Evolutionary conservation across 305 asterid genomes (phyloP).

Genomic region (Stenogyne calaminthoides): DNA sequence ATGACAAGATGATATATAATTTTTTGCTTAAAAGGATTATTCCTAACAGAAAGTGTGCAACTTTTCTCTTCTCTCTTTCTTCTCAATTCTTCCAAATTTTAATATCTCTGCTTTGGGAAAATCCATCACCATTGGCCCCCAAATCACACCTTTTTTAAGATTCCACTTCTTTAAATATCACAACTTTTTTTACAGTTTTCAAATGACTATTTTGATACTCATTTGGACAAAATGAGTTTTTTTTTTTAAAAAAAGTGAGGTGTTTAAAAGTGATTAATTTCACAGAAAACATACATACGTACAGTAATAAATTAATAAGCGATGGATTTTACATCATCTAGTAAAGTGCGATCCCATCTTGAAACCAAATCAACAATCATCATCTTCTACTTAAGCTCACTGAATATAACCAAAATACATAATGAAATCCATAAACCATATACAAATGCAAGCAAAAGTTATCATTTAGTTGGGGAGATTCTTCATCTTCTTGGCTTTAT

Average conservation of each 20-base stretch:
- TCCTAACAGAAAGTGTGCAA: not conserved
- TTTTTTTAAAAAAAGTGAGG: too few relatives aligned
- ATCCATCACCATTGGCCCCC: not conserved
- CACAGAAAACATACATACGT: not conserved
- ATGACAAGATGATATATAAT: not conserved
- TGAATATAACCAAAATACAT: not conserved
- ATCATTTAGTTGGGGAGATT: not conserved
- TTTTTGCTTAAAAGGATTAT: not conserved
- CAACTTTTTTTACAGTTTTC: too few relatives aligned
- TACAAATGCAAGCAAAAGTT: not conserved
- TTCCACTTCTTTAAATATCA: not conserved
- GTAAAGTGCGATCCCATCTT: not conserved
- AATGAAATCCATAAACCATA: not conserved
- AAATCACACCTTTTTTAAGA: too few relatives aligned
- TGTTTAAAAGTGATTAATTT: not conserved
- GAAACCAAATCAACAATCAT: not conserved
- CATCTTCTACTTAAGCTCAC: not conserved
- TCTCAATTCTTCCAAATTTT: not conserved
- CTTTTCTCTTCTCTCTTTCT: not conserved
- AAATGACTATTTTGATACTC: too few relatives aligned
- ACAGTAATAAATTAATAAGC: not conserved
- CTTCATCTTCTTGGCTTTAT: not conserved
- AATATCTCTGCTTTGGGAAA: not conserved
- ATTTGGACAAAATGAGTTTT: too few relatives aligned
- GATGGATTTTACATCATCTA: not conserved